A percentile compares a stretch with the other conserved stretches of the same genome.
Evolutionary conservation across 805 yeast genomes (phyloP).

Genomic region (Barnettozyma pratensis): DNA sequence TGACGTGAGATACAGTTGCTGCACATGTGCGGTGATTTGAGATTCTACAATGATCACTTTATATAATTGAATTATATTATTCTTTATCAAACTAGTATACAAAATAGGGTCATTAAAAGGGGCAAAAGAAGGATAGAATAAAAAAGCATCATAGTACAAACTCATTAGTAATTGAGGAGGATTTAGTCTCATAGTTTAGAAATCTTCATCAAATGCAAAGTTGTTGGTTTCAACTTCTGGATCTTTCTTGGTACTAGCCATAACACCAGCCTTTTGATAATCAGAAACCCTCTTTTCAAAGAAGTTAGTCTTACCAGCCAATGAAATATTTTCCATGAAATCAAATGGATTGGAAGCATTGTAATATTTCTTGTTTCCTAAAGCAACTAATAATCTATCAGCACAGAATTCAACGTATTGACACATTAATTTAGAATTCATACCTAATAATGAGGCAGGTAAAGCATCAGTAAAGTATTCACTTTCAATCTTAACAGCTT

Average conservation of each 20-base stretch:
- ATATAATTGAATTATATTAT: too few relatives aligned
- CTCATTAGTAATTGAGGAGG: conserved; percentile 3
- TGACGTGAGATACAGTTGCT: too few relatives aligned
- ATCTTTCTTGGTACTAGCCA: conserved; percentile 61
- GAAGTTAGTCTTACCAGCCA: conserved; percentile 98
- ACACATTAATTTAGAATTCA: conserved; percentile 91
- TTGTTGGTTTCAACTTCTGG: conserved; percentile 42
- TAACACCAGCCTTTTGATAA: conserved; percentile 99
- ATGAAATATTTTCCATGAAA: conserved; percentile 97
- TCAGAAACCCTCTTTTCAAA: conserved; percentile 98
- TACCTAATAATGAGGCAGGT: conserved; percentile 89
- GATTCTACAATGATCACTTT: too few relatives aligned
- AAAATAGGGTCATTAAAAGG: background rate
- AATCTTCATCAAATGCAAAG: conserved; percentile 90
- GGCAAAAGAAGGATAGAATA: background rate
- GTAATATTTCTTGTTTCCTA: conserved; percentile 87
- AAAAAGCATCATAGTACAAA: background rate
- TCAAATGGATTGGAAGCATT: conserved; percentile 93
- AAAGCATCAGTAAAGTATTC: conserved; percentile 93
- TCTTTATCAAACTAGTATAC: background rate
- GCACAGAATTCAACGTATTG: conserved; percentile 98
- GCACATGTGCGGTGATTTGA: too few relatives aligned
- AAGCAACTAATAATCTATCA: conserved; percentile 85
- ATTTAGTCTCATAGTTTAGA: conserved; percentile 37
- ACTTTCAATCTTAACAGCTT: conserved; percentile 93